Conservation (phyloP, 83 land plant species). For the Picea abies region DNA sequence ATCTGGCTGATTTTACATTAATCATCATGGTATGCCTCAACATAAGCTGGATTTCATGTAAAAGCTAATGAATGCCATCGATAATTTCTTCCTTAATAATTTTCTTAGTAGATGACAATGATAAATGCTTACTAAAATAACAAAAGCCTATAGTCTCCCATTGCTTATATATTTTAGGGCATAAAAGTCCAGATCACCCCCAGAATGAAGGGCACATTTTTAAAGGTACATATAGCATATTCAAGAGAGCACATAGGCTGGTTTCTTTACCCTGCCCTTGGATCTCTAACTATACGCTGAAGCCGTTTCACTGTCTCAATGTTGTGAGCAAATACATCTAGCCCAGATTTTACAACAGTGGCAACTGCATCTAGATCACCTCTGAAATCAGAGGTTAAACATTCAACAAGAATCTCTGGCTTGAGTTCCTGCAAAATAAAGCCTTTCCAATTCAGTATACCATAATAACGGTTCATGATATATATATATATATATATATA, state of each 20-base stretch:
- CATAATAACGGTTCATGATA: not conserved
- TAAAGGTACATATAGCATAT: not conserved
- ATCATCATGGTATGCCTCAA: not conserved
- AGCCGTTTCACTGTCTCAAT: conserved; percentile 95
- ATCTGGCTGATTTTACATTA: not conserved
- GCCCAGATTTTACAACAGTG: conserved; percentile 63
- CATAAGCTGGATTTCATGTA: not conserved
- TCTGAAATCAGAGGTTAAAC: conserved; percentile 92
- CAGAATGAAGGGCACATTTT: not conserved
- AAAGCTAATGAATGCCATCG: not conserved
- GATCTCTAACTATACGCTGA: conserved; percentile 88
- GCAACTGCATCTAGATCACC: conserved; percentile 76
- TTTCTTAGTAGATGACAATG: no score
- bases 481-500: no score
- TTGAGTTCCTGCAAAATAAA: conserved; percentile 57
- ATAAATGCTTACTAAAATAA: no score
- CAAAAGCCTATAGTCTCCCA: no score
- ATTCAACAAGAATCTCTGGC: conserved; percentile 93
- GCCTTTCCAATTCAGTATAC: not conserved
- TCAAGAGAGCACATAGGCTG: not conserved
- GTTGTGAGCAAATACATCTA: conserved; percentile 97
- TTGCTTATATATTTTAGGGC: no score
- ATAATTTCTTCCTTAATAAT: not conserved
- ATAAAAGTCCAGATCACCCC: not conserved
- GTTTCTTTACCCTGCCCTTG: conserved; percentile 69